Evolutionary conservation across 176 grass and related monocot genomes (phyloP).

Genomic region (Musa beccarii): DNA sequence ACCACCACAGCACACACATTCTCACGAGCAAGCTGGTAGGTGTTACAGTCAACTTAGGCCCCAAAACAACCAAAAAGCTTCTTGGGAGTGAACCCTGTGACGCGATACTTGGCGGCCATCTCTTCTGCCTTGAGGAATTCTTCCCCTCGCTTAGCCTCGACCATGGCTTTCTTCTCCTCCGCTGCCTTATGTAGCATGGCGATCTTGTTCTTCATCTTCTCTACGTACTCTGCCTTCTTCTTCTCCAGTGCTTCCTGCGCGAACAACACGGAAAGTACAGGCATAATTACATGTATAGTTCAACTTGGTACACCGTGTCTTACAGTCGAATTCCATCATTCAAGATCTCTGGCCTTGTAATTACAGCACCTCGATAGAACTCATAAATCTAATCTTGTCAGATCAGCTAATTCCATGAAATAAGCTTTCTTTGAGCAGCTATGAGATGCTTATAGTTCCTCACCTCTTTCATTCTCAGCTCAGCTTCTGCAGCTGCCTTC

Average conservation of each 20-base stretch:
- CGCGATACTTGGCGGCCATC: background rate
- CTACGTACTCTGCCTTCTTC: constrained; percentile 10
- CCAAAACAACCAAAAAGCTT: constrained; percentile 3
- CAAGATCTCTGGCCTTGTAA: too few species aligned
- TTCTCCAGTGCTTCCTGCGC: constrained; percentile 12
- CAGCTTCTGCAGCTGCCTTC: constrained; percentile 51
- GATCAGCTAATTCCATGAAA: too few species aligned
- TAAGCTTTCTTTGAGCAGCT: too few species aligned
- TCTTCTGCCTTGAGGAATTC: constrained; percentile 8
- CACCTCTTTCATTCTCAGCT: constrained; percentile 69
- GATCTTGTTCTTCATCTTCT: constrained; percentile 21
- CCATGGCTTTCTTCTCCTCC: constrained; percentile 10
- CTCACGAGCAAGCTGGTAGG: too few species aligned
- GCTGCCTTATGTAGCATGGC: constrained; percentile 6
- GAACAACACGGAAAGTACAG: background rate
- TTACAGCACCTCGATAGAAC: too few species aligned
- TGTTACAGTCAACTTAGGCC: background rate
- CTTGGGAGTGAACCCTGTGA: background rate
- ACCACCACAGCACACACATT: too few species aligned
- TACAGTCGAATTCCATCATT: too few species aligned
- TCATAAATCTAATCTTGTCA: too few species aligned
- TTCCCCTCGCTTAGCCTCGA: constrained; percentile 3
- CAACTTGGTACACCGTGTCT: too few species aligned
- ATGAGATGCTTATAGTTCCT: too few species aligned
- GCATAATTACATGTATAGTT: too few species aligned